Evolutionary conservation across 495 filamentous ascomycete genomes (phyloP).

Genomic region (Usnea hakonensis): DNA sequence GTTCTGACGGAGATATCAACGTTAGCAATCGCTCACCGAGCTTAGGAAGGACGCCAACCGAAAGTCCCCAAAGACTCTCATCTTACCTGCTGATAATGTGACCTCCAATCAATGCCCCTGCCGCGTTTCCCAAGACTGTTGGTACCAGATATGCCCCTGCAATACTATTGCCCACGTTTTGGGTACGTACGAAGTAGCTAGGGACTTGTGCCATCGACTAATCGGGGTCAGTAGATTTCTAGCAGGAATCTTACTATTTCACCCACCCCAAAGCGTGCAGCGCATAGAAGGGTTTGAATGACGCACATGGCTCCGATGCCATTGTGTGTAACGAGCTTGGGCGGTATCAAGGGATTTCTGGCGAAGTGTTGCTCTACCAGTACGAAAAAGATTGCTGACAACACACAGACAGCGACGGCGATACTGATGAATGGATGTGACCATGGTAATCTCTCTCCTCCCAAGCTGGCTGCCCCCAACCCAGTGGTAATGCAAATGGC

Average conservation of each 20-base stretch:
- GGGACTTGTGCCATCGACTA: conserved; percentile 23
- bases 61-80: too few species aligned
- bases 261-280: conserved; percentile 20
- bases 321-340: conserved; percentile 23
- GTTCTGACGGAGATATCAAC: conserved; percentile 19
- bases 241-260: neutral
- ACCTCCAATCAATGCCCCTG: conserved; percentile 25
- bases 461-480: conserved; percentile 11
- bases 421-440: conserved; percentile 15
- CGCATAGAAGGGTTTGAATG: conserved; percentile 19
- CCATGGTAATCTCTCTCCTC: conserved; percentile 17
- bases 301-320: conserved; percentile 20
- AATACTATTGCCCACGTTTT: conserved; percentile 18
- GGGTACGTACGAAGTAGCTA: conserved; percentile 27
- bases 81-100: conserved; percentile 29
- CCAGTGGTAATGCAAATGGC: too few species aligned
- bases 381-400: conserved; percentile 22
- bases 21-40: too few species aligned
- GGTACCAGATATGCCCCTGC: conserved; percentile 19
- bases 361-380: conserved; percentile 27
- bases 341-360: conserved; percentile 27
- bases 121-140: conserved; percentile 18
- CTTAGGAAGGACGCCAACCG: too few species aligned
- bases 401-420: conserved; percentile 11
- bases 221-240: conserved; percentile 1